Evolutionary conservation across 75 land plant genomes (phyloP).

Genomic region (Cunninghamia lanceolata): DNA sequence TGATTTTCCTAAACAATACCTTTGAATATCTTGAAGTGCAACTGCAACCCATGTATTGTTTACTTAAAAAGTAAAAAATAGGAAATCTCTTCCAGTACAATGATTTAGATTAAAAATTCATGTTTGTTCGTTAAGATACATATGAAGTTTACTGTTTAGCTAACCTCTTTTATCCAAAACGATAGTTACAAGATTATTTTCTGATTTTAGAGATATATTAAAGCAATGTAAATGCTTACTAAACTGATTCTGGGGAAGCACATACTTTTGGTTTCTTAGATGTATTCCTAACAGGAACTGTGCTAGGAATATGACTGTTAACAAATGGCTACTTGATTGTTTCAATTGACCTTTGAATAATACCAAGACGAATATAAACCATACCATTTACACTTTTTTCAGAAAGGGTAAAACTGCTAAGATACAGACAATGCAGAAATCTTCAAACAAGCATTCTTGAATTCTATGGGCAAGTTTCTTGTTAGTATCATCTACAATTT

Average conservation of each 20-base stretch:
- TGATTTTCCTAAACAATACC: background rate
- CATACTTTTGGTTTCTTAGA: background rate
- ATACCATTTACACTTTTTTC: too few species aligned
- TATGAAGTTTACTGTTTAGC: background rate
- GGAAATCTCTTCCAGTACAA: background rate
- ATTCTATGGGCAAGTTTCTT: too few species aligned
- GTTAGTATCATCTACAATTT: too few species aligned
- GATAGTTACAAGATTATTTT: background rate
- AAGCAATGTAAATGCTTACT: background rate
- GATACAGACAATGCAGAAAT: too few species aligned
- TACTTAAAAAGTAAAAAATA: background rate
- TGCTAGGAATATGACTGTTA: background rate
- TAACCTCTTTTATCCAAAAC: background rate
- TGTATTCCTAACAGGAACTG: background rate
- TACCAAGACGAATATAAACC: too few species aligned
- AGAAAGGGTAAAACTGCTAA: too few species aligned
- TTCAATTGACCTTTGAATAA: too few species aligned
- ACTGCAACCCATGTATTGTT: background rate
- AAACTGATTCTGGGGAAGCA: background rate
- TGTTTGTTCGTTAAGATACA: background rate
- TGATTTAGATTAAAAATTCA: background rate
- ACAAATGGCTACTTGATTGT: background rate
- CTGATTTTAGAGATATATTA: background rate
- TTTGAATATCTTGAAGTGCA: background rate
- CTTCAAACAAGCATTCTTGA: too few species aligned